Evolutionary conservation across 176 grass and related monocot species (phyloP), one percentile per base, ranked within the genome.

Genomic region (Oryza longistaminata): DNA sequence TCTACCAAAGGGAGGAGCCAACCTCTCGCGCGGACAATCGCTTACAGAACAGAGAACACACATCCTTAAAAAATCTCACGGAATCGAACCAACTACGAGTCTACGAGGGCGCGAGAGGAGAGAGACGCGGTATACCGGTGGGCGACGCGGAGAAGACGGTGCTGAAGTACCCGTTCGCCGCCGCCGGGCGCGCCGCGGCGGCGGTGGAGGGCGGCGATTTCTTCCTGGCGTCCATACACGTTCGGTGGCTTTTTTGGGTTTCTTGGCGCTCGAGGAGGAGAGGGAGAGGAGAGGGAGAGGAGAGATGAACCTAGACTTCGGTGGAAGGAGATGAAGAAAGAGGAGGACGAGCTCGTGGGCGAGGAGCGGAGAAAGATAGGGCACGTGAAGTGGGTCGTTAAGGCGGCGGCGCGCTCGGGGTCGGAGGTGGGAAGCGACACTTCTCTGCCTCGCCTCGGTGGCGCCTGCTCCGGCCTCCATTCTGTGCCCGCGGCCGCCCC

Each of bases 181-280:
- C 0, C n/a, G 79, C 6, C 33, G n/a, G 86, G 29, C 40, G 50
- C 19, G 66, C 58, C 73, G 73, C 79, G 73, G 88, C 24, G 34
- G 83, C 40, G 40, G 79, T 26, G 71, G 86, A 5, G 50, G 75
- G 55, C 29, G 46, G 9, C 39, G 85, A 53, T 71, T 80, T 76
- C 73, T 92, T 92, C 88, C 78, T 85, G 58, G 66, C 71, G 2
- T 93, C 91, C 91, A 58, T 58, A 85, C 87, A 43, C 9, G 34
- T n/a, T 11, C 15, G 66, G 19, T 12, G 68, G 64, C n/a, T n/a
- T n/a, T n/a, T 21, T 27, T 9, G 61, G 70, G 64, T 21, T 27
- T 8, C 52, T 24, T 13, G 48, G 58, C 46, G 62, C 49, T 17
- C 39, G 12, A 44, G 66, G 37, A 42, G 40, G 83, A 40, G 83